Percentiles rank a stretch among this genome's conserved stretches.
These are phyloP conservation scores for Candida neerlandica DNA, from an alignment of 1,139 yeast species.

Conservation along the genomic window DNA sequence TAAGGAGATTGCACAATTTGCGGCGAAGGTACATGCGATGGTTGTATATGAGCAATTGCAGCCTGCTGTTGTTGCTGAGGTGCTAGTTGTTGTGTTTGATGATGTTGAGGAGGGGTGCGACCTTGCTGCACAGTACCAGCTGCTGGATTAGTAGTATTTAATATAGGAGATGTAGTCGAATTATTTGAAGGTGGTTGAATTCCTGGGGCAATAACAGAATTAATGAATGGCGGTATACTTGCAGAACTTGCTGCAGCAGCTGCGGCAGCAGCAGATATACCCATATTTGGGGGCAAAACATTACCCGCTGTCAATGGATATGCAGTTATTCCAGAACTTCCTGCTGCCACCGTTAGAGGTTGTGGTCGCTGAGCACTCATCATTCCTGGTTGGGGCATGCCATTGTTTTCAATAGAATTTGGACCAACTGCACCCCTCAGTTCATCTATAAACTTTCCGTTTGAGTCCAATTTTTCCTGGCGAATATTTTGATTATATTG, in stretches of 20 bases:
- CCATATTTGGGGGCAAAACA: slow-evolving; percentile 8
- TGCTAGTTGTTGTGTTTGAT: slow-evolving; percentile 1
- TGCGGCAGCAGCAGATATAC: slow-evolving; percentile 8
- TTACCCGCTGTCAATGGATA: neutral
- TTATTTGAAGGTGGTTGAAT: slow-evolving; percentile 2
- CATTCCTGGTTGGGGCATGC: neutral
- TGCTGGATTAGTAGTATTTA: neutral
- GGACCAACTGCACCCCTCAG: slow-evolving; percentile 3
- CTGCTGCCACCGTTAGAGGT: neutral
- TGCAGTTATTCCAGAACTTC: neutral
- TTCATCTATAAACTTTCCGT: slow-evolving; percentile 9
- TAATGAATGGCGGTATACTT: slow-evolving; percentile 6
- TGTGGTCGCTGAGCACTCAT: neutral
- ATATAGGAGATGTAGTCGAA: neutral
- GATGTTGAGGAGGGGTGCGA: slow-evolving; percentile 1
- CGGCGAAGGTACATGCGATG: slow-evolving; percentile 8
- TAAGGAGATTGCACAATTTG: slow-evolving; percentile 33
- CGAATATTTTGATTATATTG: slow-evolving; percentile 50
- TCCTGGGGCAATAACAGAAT: slow-evolving; percentile 8
- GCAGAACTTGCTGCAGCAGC: slow-evolving; percentile 7
- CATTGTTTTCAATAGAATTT: neutral
- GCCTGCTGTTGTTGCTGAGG: slow-evolving; percentile 5
- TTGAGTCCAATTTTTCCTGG: slow-evolving; percentile 26
- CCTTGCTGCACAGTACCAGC: slow-evolving; percentile 1
- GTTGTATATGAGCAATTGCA: slow-evolving; percentile 4